Evolutionary conservation across 768 basidiomycete species (phyloP), one percentile per base, ranked within the genome.

Genomic region (Cubamyces sp.): DNA sequence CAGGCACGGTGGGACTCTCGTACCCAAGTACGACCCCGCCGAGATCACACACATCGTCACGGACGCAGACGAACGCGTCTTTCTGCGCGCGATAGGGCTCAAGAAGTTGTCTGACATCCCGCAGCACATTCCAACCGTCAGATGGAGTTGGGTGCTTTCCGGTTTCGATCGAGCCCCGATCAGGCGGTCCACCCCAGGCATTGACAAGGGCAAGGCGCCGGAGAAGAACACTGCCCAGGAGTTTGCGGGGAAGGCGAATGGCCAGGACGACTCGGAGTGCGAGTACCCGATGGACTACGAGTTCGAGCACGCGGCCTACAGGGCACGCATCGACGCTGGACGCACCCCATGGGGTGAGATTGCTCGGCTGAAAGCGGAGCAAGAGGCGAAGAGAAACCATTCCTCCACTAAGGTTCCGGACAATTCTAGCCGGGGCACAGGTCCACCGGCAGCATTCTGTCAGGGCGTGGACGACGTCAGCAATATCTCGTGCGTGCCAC

Each of bases 11-110:
- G 91, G 84, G 46, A 83, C 79, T 21, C 75, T 92, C 25, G 73
- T 84, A 41, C 80, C 88, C 2, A 75, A 67, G 39, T 92, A 83
- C 67, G 85, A 92, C 64, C 75, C 84, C 3, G 63, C 68, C 5
- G 63, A 71, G 8, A 82, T 88, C 28, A 91, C 91, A 3, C 88
- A 91, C 67, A 86, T 93, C 54, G 78, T 92, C 34, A 84, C 85
- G 7, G 66, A 76, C 34, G 66, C 68, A 2, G 64, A 62, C 19
- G 49, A 68, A 60, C 68, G 64, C 26, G 57, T 63, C 5, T 73
- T 78, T 3, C 57, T 76, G n/a, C 64, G 55, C 16, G 73, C 79
- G 1, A 74, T 88, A 3, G 83, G 84, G 1, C 68, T 88, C 21
- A 84, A 79, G 66, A 73, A 61, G 5, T 71, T 87, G 16, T 73